Base-by-base conservation (phyloP, 2,329 filamentous ascomycete species). In the Epichloe coenophiala region DNA sequence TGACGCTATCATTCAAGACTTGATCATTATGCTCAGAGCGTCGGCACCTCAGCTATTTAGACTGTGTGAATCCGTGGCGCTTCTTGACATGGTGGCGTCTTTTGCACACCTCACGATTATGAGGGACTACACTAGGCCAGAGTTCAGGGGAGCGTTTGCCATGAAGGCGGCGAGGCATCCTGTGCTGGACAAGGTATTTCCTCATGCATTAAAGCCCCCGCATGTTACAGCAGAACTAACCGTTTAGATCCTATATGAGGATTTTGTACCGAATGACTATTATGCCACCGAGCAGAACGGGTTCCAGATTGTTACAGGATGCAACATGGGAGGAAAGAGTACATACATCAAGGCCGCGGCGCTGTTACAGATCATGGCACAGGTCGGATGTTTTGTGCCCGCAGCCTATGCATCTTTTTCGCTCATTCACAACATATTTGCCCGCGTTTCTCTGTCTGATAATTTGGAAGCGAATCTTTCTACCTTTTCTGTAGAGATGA, bases 261-360 rank as follows among this genome's bases (percentile, higher is more conserved):
- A 78, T 21, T 95, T 86, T 61, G 73, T 97, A 3, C 86, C 93
- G 0, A 97, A 97, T 56, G 90, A 97, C 60, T 86, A 90, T 31
- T 97, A 90, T 59, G 84, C 88, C 3, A 86, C 83, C 0, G 76
- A 84, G 36, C 82, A 91, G 53, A 81, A 82, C 37, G 81, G 90
- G 1, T 95, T 96, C 60, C 90, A 97, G 57, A 85, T 97, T 54
- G 83, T 98, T 55, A 97, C 91, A 0, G 91, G 93, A 3, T 94
- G 88, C 64, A 98, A 98, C 59, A 98, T 98, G 93, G 95, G 88
- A 58, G 93, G 90, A 1, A 98, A 97, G 65, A 95, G 86, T 56
- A 98, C 90, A 0, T 97, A 96, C 61, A 95, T 97, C 55, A 81
- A 88, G 47, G 84, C 86, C 2, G 74, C 95, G 23, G 87, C 91